A percentile compares a stretch with the other conserved stretches of the same genome.
Conservation (phyloP, 352 stramenopile species). For the Globisporangium paddicum region DNA sequence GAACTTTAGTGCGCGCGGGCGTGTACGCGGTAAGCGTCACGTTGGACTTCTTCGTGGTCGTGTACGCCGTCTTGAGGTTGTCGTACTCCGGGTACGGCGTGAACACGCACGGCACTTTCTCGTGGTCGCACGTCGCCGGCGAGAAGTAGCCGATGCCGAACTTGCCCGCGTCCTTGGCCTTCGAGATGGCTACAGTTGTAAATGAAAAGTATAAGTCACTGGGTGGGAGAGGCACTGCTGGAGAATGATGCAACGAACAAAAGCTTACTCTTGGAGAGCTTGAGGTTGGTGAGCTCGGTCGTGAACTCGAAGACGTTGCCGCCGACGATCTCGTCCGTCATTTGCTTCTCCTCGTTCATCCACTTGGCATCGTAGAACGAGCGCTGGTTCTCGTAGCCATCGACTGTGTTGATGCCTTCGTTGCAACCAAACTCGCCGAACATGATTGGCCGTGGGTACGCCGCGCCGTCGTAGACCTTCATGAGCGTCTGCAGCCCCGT, state of each 20-base stretch:
- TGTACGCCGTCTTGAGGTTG: slow-evolving; percentile 74
- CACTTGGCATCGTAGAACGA: slow-evolving; percentile 56
- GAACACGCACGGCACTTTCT: slow-evolving; percentile 46
- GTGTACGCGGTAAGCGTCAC: slow-evolving; percentile 34
- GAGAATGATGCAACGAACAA: no score
- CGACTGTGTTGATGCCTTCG: slow-evolving; percentile 40
- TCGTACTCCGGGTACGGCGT: slow-evolving; percentile 68
- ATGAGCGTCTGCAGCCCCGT: slow-evolving; percentile 40
- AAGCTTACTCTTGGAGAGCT: no score
- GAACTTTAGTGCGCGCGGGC: slow-evolving; percentile 25
- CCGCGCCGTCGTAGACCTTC: slow-evolving; percentile 31
- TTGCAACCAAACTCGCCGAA: slow-evolving; percentile 61
- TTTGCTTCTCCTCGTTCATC: slow-evolving; percentile 83
- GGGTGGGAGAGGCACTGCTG: neutral
- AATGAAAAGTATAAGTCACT: neutral
- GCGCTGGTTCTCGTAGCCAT: slow-evolving; percentile 43
- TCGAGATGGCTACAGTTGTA: slow-evolving; percentile 20
- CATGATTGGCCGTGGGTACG: slow-evolving; percentile 41
- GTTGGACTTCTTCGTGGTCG: slow-evolving; percentile 52
- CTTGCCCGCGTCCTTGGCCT: slow-evolving; percentile 42
- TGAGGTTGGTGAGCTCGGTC: slow-evolving; percentile 57
- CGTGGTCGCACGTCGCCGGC: slow-evolving; percentile 64
- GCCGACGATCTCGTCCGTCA: slow-evolving; percentile 59
- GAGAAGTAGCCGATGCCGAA: slow-evolving; percentile 74
- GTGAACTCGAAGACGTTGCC: slow-evolving; percentile 79